Evolutionary conservation across 2,329 filamentous ascomycete species (phyloP), one percentile per base, ranked within the genome.

Genomic region (Calonectria hongkongensis): DNA sequence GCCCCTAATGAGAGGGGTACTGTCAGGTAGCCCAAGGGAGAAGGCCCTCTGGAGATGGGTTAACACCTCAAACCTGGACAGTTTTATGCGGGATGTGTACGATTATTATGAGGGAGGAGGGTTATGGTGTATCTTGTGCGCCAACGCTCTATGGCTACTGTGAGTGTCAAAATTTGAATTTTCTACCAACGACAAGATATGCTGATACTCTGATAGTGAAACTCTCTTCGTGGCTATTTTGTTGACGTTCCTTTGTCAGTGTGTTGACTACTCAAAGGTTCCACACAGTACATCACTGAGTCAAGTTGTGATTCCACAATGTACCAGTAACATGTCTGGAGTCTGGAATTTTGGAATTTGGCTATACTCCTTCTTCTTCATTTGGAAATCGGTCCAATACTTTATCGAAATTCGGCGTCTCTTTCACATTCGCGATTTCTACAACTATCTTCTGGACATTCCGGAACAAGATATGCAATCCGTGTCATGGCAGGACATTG

Each of bases 11-110:
- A 71, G 79, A 80, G 73, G 78, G 54, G 69, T 79, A 18, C 70
- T 83, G 25, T 74, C 81, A 1, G 84, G 83, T 12, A 84, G 81
- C 66, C 85, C 86, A 5, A 81, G 92, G 83, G 94, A 96, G 81
- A 94, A 93, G 83, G 95, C 96, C 4, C 91, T 98, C 87, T 98
- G 95, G 93, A 91, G 94, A 84, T 98, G 96, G 94, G 94, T 94
- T 68, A 98, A 98, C 80, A 94, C 97, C 70, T 92, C 94, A 45
- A 97, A 98, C 80, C 87, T 98, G 66, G 96, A 98, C 83, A 93
- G 92, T 79, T 98, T 98, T 82, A 92, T 98, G 81, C 90, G 91
- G 68, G 94, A 91, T 74, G 94, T 98, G 4, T 98, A 98, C 82
- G 89, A 94, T 75, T 98, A 98, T 84, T 98, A 94, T 80, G 87